Evolutionary conservation across 176 grass and related monocot species (phyloP).

Genomic region (Sorghum bicolor): Sorghum_bicolor_NCBIv3 NC_012870.2:15268001-15268500

Average conservation of each 20-base stretch:
- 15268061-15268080: not conserved
- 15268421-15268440: not conserved
- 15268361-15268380: conserved; percentile 37
- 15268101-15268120: not conserved
- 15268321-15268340: conserved; percentile 49
- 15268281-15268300: conserved; percentile 59
- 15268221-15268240: conserved; percentile 71
- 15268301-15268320: conserved; percentile 61
- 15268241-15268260: conserved; percentile 44
- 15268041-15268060: not conserved
- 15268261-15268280: conserved; percentile 22
- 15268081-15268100: not conserved
- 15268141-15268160: conserved; percentile 48
- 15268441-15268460: not conserved
- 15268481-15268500: not conserved
- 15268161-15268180: conserved; percentile 62
- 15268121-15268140: conserved; percentile 24
- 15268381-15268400: conserved; percentile 44
- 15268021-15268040: not conserved
- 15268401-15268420: conserved; percentile 54
- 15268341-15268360: conserved; percentile 11
- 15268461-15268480: not conserved
- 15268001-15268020: not conserved
- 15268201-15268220: conserved; percentile 58
- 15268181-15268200: conserved; percentile 56